A percentile compares a stretch with the other conserved stretches of the same genome.
Evolutionary conservation across 1,284 basidiomycete species (phyloP).

Genomic region (Trichosporon coremiiforme): DNA sequence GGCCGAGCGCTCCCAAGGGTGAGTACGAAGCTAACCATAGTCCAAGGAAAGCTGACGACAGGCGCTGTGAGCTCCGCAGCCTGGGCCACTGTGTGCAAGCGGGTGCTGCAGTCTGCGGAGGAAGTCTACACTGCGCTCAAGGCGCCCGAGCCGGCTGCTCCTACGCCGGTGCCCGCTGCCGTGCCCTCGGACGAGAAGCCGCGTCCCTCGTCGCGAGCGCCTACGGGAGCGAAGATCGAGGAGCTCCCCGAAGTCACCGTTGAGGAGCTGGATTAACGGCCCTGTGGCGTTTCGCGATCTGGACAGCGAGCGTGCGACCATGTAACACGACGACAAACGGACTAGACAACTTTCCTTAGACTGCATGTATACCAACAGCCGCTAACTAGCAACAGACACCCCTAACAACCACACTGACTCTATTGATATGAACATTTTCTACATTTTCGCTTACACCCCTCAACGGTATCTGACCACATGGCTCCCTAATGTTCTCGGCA

Average conservation of each 20-base stretch:
- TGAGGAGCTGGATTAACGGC: slow-evolving; percentile 6
- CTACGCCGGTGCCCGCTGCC: slow-evolving; percentile 25
- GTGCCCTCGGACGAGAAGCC: slow-evolving; percentile 23
- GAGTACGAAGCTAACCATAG: slow-evolving; percentile 16
- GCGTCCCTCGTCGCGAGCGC: slow-evolving; percentile 20
- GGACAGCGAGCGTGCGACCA: neutral
- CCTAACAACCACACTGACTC: neutral
- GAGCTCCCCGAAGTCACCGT: slow-evolving; percentile 26
- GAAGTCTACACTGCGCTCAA: slow-evolving; percentile 65
- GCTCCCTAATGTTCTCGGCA: neutral
- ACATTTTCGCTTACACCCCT: neutral
- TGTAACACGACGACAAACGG: slow-evolving; percentile 4
- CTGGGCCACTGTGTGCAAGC: slow-evolving; percentile 86
- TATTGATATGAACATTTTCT: neutral
- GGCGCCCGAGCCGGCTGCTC: slow-evolving; percentile 25
- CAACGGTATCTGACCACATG: neutral
- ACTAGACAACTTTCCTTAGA: slow-evolving; percentile 9
- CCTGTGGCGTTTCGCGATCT: neutral
- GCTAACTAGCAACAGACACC: neutral
- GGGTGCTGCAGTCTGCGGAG: slow-evolving; percentile 72
- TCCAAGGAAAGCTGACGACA: slow-evolving; percentile 40
- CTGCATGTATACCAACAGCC: slow-evolving; percentile 10
- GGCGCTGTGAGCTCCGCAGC: slow-evolving; percentile 84
- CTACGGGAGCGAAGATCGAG: slow-evolving; percentile 38
- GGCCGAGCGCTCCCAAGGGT: slow-evolving; percentile 54